Evolutionary conservation across 1,139 yeast genomes (phyloP).

Genomic region (Nakaseomyces nivariensis): DNA sequence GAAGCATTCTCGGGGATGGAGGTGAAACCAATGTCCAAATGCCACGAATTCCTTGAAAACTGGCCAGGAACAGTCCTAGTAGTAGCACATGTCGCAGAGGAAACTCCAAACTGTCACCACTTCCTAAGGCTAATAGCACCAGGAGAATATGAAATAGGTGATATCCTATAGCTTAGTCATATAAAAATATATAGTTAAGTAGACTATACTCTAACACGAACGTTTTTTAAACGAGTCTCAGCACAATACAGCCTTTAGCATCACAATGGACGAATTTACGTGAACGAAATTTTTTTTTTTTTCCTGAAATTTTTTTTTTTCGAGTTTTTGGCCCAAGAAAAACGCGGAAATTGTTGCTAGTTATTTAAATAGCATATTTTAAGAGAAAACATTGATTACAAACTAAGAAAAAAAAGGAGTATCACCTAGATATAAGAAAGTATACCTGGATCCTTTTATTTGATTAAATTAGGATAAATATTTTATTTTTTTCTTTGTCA

Average conservation of each 20-base stretch:
- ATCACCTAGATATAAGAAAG: no score
- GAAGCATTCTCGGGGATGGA: conserved; percentile 94
- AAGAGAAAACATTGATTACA: no score
- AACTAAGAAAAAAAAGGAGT: no score
- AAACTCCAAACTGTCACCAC: conserved; percentile 48
- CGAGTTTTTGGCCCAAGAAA: neutral
- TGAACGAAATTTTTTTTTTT: neutral
- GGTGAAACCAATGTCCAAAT: conserved; percentile 48
- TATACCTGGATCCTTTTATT: no score
- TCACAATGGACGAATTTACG: neutral
- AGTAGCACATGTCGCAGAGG: conserved; percentile 65
- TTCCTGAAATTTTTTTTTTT: neutral
- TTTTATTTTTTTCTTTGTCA: no score
- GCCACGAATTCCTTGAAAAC: conserved; percentile 53
- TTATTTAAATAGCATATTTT: no score
- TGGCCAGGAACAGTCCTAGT: conserved; percentile 63
- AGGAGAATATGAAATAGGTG: conserved; percentile 28
- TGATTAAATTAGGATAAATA: no score
- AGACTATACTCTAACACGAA: no score
- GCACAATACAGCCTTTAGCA: no score
- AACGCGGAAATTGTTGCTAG: neutral
- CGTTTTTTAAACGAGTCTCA: no score
- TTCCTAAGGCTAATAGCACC: conserved; percentile 35
- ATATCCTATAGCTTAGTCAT: conserved; percentile 3
- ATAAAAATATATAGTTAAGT: no score